Evolutionary conservation across 139 green algal genomes (phyloP), one percentile per base, ranked within the genome.

Genomic region (Eudorina sp.): DNA sequence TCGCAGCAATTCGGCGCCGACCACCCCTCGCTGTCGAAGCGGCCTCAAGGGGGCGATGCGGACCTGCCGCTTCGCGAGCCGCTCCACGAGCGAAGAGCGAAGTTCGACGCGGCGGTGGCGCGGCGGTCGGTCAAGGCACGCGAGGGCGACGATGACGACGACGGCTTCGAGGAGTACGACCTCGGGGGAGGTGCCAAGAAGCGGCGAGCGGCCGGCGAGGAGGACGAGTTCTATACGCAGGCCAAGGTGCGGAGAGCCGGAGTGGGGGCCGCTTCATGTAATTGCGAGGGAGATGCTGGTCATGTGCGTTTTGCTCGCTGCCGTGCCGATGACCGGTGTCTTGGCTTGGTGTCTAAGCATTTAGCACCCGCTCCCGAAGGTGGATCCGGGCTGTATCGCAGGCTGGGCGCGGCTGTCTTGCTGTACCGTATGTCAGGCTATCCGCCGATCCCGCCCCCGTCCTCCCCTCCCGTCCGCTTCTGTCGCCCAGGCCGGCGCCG

Each of bases 181-280:
- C 86, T 75, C 23, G 48, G 80, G 25, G 85, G 64, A 19, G 90
- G 88, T 73, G 45, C 38, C 29, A 53, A 73, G 64, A 90, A 85
- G 80, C 58, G 80, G 31, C 66, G 69, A 7, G 66, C 72, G 29
- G 73, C 46, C 1, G 90, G 79, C 6, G 92, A 96, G 74, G 94
- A 97, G 89, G 94, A 98, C 81, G 96, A 96, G 40, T 94, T 96
- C 43, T 97, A 98, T 87, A 45, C 60, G 34, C 89, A 84, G 5
- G 81, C 92, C 53, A 93, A 94, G 91, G 88, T 90, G 64, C 41
- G 89, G 38, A n/a, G n/a, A n/a, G n/a, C n/a, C n/a, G n/a, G n/a
- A n/a, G n/a, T n/a, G n/a, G n/a, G n/a, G n/a, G n/a, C n/a, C n/a
- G n/a, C n/a, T n/a, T n/a, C n/a, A n/a, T n/a, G n/a, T n/a, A n/a